These are phyloP conservation scores for Penicillium malachiteum DNA, from an alignment of 495 filamentous ascomycete species.

Conservation along the genomic window DNA sequence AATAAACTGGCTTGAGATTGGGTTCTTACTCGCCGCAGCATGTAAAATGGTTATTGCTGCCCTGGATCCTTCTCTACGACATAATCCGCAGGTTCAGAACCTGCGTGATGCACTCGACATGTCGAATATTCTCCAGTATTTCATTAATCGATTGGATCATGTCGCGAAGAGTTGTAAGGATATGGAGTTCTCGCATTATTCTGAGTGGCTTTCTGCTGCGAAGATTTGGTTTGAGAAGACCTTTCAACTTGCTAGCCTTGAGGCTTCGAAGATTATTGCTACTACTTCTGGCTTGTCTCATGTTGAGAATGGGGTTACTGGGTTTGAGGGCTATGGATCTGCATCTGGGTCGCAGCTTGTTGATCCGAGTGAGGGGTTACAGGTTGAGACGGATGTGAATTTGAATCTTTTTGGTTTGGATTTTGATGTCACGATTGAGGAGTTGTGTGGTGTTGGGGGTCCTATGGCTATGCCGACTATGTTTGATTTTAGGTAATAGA, in stretches of 20 bases:
- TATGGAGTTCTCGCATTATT: conserved; percentile 8
- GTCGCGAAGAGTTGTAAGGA: conserved; percentile 9
- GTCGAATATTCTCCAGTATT: conserved; percentile 2
- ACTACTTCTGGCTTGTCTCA: too few species aligned
- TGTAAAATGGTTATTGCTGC: conserved; percentile 16
- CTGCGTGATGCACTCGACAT: conserved; percentile 12
- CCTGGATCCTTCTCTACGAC: conserved; percentile 15
- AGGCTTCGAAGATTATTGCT: neutral
- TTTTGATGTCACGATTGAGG: conserved; percentile 17
- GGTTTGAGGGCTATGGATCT: neutral
- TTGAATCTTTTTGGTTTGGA: conserved; percentile 9
- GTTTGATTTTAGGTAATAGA: neutral
- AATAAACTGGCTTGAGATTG: conserved; percentile 13
- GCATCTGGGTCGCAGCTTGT: neutral
- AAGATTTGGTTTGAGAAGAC: neutral
- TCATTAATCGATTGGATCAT: neutral
- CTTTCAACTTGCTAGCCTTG: neutral
- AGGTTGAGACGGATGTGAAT: conserved; percentile 1
- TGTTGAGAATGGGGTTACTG: neutral
- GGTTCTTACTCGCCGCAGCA: conserved; percentile 16
- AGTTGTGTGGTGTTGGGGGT: conserved; percentile 13
- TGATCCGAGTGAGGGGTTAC: neutral
- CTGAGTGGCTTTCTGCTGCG: conserved; percentile 1
- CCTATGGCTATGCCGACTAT: conserved; percentile 7
- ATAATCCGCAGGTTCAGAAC: conserved; percentile 10